Conservation (phyloP, 176 grass and related monocot genomes). For the Zoysia japonica region DNA sequence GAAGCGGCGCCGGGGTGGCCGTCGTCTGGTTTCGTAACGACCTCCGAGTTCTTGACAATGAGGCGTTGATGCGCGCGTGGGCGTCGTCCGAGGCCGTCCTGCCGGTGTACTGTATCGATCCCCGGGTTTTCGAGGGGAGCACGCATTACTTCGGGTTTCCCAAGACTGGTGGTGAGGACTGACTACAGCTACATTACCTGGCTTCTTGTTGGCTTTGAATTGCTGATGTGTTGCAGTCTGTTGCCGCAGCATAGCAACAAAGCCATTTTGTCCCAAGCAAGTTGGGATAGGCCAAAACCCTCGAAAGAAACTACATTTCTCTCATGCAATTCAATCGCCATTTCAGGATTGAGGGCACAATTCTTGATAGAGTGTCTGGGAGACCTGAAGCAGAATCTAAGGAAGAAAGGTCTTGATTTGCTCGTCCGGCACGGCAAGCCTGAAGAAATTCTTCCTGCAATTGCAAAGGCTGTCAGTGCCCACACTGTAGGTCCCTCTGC, state of each 20-base stretch:
- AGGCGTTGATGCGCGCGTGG: conserved; percentile 64
- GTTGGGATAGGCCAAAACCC: too few relatives aligned
- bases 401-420: conserved; percentile 65
- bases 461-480: conserved; percentile 68
- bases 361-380: conserved; percentile 76
- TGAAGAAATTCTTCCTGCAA: conserved; percentile 66
- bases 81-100: conserved; percentile 57
- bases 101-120: conserved; percentile 81
- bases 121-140: conserved; percentile 45
- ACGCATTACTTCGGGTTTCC: conserved; percentile 85
- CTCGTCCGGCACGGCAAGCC: conserved; percentile 74
- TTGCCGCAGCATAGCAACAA: too few relatives aligned
- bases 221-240: too few relatives aligned
- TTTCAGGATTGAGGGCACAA: conserved; percentile 60
- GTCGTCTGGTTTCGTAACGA: conserved; percentile 90
- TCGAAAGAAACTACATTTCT: neutral
- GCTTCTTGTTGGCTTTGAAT: neutral
- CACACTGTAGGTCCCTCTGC: conserved; percentile 60
- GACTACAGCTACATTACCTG: neutral
- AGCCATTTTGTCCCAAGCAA: too few relatives aligned
- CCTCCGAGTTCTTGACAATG: conserved; percentile 77
- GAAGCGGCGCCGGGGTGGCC: conserved; percentile 49
- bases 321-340: conserved; percentile 1
- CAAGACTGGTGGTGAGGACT: conserved; percentile 72
- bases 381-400: conserved; percentile 70